Percentiles rank a stretch among this genome's conserved stretches.
These are phyloP conservation scores for Nowakowskiella sp. DNA, from an alignment of 192 early-diverging fungal species.

Conservation along the genomic window DNA sequence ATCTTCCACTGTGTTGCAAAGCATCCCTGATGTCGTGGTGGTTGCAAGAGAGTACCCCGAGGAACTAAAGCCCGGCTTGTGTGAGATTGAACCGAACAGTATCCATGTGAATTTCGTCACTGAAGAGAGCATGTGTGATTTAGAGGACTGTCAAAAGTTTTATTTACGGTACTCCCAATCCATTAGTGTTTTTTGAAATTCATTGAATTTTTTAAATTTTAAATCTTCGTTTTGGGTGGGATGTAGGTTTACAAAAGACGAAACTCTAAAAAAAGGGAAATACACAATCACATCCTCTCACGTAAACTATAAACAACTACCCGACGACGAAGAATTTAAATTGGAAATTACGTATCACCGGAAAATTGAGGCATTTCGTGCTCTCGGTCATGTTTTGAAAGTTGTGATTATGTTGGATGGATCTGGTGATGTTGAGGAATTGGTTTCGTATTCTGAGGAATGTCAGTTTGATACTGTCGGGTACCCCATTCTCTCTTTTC, in stretches of 20 bases:
- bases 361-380: conserved; percentile 70
- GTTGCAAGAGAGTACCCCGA: conserved; percentile 18
- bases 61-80: conserved; percentile 14
- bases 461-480: conserved; percentile 68
- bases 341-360: conserved; percentile 40
- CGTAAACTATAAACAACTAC: conserved; percentile 8
- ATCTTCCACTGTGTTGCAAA: no score
- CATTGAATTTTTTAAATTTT: no score
- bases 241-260: conserved; percentile 15
- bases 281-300: conserved; percentile 13
- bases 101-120: conserved; percentile 23
- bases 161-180: conserved; percentile 9
- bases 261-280: background rate
- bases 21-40: no score
- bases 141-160: conserved; percentile 9
- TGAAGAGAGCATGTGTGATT: conserved; percentile 5
- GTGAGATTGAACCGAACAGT: conserved; percentile 16
- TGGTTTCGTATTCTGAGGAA: conserved; percentile 44
- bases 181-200: background rate
- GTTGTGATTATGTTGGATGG: conserved; percentile 40
- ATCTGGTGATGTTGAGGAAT: conserved; percentile 15
- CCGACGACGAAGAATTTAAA: conserved; percentile 12
- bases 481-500: conserved; percentile 12
- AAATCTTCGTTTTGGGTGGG: no score
- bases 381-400: conserved; percentile 58